A percentile compares a stretch with the other conserved stretches of the same genome.
These are phyloP conservation scores for Diplotaxis tenuifolia DNA, from an alignment of 345 rosid genomes.

Conservation along the genomic window DNA sequence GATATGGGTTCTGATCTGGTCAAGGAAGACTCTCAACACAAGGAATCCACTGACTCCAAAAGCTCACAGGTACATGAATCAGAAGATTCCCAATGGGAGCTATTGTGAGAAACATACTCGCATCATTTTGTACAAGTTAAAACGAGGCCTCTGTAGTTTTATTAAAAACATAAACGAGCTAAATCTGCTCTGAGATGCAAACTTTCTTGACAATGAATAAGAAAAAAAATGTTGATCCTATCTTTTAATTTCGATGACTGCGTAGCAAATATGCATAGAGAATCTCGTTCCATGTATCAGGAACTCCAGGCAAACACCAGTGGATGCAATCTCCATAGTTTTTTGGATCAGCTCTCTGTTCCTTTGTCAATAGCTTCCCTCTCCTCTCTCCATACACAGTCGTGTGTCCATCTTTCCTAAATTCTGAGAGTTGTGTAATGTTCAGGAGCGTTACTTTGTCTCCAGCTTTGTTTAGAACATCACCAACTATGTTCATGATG, in stretches of 20 bases:
- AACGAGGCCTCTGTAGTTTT: background rate
- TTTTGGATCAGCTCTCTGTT: constrained; percentile 64
- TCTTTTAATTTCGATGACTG: constrained; percentile 38
- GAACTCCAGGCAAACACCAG: constrained; percentile 95
- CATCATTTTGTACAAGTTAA: background rate
- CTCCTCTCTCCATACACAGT: constrained; percentile 70
- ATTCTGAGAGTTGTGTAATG: constrained; percentile 78
- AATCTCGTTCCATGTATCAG: constrained; percentile 90
- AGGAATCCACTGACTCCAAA: constrained; percentile 17
- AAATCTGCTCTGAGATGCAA: constrained; percentile 25
- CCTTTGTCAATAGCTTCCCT: constrained; percentile 78
- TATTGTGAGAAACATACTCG: constrained; percentile 45
- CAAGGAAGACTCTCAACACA: constrained; percentile 19
- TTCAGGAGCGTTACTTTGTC: constrained; percentile 61
- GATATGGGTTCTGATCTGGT: constrained; percentile 41
- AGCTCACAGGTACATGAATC: constrained; percentile 19
- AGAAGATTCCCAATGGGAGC: constrained; percentile 63
- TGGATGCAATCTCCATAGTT: constrained; percentile 81
- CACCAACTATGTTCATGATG: constrained; percentile 63
- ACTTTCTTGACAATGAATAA: constrained; percentile 14
- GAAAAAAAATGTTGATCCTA: background rate
- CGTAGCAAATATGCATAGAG: constrained; percentile 67
- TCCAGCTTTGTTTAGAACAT: constrained; percentile 45
- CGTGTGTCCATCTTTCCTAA: constrained; percentile 83
- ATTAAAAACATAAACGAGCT: constrained; percentile 18